Conservation (phyloP, 345 rosid genomes). For the Reutealis trisperma region DNA sequence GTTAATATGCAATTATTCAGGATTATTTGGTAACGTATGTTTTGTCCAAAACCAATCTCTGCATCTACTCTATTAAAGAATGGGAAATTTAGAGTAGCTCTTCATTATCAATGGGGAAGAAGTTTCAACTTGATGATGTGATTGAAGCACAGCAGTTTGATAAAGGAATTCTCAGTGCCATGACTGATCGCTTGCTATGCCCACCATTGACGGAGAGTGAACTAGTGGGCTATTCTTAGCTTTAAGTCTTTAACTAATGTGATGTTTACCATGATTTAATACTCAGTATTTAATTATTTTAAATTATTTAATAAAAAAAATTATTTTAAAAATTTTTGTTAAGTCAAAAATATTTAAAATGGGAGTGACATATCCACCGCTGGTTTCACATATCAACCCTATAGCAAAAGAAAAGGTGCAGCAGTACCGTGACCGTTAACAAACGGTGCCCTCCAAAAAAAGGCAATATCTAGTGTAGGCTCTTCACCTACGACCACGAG, state of each 20-base stretch:
- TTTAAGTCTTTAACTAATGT: too few species aligned
- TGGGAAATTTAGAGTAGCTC: constrained; percentile 35
- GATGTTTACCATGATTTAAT: too few species aligned
- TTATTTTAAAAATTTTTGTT: too few species aligned
- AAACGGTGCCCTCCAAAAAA: constrained; percentile 30
- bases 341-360: too few species aligned
- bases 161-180: constrained; percentile 66
- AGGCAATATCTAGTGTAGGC: constrained; percentile 53
- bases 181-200: constrained; percentile 55
- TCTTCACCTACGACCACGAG: constrained; percentile 14
- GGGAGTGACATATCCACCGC: background rate
- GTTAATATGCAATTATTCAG: constrained; percentile 23
- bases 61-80: constrained; percentile 28
- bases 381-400: background rate
- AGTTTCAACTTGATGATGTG: constrained; percentile 76
- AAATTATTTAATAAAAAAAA: too few species aligned
- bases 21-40: constrained; percentile 12
- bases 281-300: too few species aligned
- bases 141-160: too few species aligned
- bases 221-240: constrained; percentile 40
- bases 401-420: background rate
- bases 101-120: constrained; percentile 39
- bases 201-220: constrained; percentile 26
- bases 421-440: constrained; percentile 41
- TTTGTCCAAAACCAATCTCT: constrained; percentile 25